Evolutionary conservation across 2,329 filamentous ascomycete genomes (phyloP).

Genomic region (Teratosphaeria gauchensis): DNA sequence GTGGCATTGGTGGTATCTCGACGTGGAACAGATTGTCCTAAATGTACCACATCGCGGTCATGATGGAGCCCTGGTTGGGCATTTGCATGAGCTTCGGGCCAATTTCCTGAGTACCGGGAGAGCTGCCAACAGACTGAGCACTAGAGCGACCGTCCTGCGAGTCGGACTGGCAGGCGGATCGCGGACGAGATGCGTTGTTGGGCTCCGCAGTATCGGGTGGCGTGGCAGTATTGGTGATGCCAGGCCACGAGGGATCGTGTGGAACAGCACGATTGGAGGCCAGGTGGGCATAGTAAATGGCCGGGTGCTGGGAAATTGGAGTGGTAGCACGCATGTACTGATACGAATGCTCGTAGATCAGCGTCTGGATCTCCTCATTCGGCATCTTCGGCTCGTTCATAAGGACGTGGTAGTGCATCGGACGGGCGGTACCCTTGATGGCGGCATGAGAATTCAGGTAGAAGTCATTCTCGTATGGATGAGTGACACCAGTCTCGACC

Average conservation of each 20-base stretch:
- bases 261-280: slow-evolving; percentile 69
- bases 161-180: slow-evolving; percentile 12
- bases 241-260: slow-evolving; percentile 51
- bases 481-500: slow-evolving; percentile 81
- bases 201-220: too few species aligned
- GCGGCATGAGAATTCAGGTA: slow-evolving; percentile 63
- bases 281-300: slow-evolving; percentile 92
- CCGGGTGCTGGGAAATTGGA: slow-evolving; percentile 77
- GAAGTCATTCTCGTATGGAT: slow-evolving; percentile 85
- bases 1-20: too few species aligned
- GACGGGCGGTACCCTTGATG: slow-evolving; percentile 87
- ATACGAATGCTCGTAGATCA: slow-evolving; percentile 93
- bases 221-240: slow-evolving; percentile 2
- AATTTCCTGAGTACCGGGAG: slow-evolving; percentile 12
- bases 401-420: slow-evolving; percentile 77
- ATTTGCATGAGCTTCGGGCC: slow-evolving; percentile 32
- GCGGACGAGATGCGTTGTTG: slow-evolving; percentile 7
- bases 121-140: too few species aligned
- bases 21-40: too few species aligned
- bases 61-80: slow-evolving; percentile 30
- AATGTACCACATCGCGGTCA: slow-evolving; percentile 42
- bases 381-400: slow-evolving; percentile 65
- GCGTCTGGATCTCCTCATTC: slow-evolving; percentile 63
- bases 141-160: slow-evolving; percentile 30
- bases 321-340: slow-evolving; percentile 89